These are phyloP conservation scores for Parietaria judaica DNA, from an alignment of 306 rosid species.

Conservation along the genomic window DNA sequence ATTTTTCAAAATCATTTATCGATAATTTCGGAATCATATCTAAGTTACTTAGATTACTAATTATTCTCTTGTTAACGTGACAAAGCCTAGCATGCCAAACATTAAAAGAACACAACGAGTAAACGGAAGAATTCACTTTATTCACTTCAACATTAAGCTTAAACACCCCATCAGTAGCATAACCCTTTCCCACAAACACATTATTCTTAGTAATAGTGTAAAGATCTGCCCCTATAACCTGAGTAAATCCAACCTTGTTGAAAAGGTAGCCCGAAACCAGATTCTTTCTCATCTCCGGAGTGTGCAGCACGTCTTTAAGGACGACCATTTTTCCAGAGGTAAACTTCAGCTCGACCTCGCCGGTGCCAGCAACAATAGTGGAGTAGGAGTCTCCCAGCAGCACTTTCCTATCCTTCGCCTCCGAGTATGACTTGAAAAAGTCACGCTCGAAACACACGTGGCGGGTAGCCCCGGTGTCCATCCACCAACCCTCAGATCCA, in stretches of 20 bases:
- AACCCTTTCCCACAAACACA: slow-evolving; percentile 7
- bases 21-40: slow-evolving; percentile 2
- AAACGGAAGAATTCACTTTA: slow-evolving; percentile 2
- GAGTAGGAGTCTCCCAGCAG: slow-evolving; percentile 7
- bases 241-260: slow-evolving; percentile 4
- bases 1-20: slow-evolving; percentile 6
- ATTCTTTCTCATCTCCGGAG: slow-evolving; percentile 3
- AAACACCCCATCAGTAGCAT: slow-evolving; percentile 8
- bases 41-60: slow-evolving; percentile 3
- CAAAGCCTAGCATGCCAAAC: slow-evolving; percentile 3
- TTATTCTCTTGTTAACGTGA: slow-evolving; percentile 6
- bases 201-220: slow-evolving; percentile 1
- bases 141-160: background rate
- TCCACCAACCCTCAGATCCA: background rate
- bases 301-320: background rate
- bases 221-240: background rate
- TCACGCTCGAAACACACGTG: background rate
- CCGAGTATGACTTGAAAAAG: background rate
- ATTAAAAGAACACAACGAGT: slow-evolving; percentile 2
- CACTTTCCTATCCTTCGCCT: slow-evolving; percentile 1
- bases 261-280: slow-evolving; percentile 2
- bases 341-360: slow-evolving; percentile 5
- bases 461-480: background rate
- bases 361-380: slow-evolving; percentile 7
- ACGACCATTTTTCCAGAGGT: slow-evolving; percentile 9